phyloP scores from a whole-genome alignment of 768 basidiomycete genomes.

The Lactarius quietus region DNA sequence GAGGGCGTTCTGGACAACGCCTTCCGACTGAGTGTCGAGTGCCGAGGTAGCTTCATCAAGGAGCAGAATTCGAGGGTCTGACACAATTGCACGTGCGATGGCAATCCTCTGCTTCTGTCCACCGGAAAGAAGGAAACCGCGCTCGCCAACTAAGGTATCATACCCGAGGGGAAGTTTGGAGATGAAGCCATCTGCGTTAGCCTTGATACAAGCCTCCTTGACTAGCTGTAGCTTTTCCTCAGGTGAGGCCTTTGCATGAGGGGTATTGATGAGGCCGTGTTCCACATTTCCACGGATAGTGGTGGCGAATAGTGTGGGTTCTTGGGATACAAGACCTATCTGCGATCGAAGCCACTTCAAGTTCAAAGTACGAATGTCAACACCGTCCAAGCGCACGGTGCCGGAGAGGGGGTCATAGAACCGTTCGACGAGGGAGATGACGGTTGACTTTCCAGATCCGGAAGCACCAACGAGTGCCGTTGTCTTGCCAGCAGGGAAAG shows the following conservation, averaged over 20 bases:
- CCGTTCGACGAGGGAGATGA: conserved; percentile 46
- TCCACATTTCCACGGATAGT: conserved; percentile 47
- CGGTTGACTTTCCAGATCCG: conserved; percentile 40
- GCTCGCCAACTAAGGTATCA: conserved; percentile 49
- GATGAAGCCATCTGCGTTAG: conserved; percentile 52
- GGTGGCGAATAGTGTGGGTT: conserved; percentile 47
- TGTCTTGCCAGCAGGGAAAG: conserved; percentile 52
- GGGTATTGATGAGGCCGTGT: conserved; percentile 47
- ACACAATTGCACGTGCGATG: conserved; percentile 49
- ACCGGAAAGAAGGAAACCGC: conserved; percentile 46
- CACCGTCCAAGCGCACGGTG: conserved; percentile 43
- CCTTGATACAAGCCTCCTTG: conserved; percentile 46
- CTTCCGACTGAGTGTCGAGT: conserved; percentile 48
- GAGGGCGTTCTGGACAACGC: conserved; percentile 50
- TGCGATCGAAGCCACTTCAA: conserved; percentile 48
- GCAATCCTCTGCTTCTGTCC: conserved; percentile 55
- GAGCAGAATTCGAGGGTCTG: conserved; percentile 46
- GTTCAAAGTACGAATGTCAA: conserved; percentile 43
- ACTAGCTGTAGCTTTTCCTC: conserved; percentile 45
- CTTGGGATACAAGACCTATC: conserved; percentile 51
- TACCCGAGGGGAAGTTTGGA: conserved; percentile 46
- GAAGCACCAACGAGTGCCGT: conserved; percentile 41
- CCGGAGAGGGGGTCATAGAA: conserved; percentile 51
- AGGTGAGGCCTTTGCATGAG: conserved; percentile 37
- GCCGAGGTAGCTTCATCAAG: conserved; percentile 50